Base-by-base conservation (phyloP, 495 filamentous ascomycete species). In the Venustampulla echinocandica region DNA sequence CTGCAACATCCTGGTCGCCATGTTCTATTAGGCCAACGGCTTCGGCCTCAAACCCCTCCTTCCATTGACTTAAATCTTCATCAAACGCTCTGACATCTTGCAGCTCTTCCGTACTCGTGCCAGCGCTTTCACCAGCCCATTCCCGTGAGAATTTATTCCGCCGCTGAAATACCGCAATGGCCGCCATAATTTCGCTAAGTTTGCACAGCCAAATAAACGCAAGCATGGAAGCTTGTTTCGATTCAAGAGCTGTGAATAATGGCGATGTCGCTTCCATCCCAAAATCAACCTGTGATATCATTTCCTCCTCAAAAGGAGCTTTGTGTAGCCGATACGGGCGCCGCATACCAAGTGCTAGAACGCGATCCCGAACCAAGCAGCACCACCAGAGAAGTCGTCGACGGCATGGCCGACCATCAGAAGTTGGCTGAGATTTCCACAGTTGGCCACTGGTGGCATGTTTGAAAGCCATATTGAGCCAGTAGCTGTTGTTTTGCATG, bases 401-500 rank as follows among this genome's bases (percentile, higher is more conserved):
- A 2, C 47, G 38, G 18, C 25, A 44, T 13, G 20, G 10, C 23
- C 30, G 38, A 4, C 32, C 40, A 2, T n/a, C 4, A 11, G 14
- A 11, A 11, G 15, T 15, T 1, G 28, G 10, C 21, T 44, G 15
- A 1, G 28, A 3, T 28, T 44, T 24, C 47, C 47, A 49, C 2
- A 49, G 32, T 17, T 22, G 7, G 7, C 28, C 47, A 7, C 13
- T 20, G 21, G 17, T 49, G 1, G 47, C 47, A 35, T 49, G 47
- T 32, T 49, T 49, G 38, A 49, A 49, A 13, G 47, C 47, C 32
- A 43, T 25, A 30, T 49, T 24, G 20, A 49, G 24, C 47, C 47
- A 49, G 19, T 49, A 49, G 30, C 47, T 49, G 30, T 49, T 49
- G 39, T 49, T 49, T 49, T 49, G 47, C n/a, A 25, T 9, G 10